Percentiles rank a stretch among this genome's conserved stretches.
Evolutionary conservation across 2,329 filamentous ascomycete genomes (phyloP).

Genomic region (Alternaria sp.): DNA sequence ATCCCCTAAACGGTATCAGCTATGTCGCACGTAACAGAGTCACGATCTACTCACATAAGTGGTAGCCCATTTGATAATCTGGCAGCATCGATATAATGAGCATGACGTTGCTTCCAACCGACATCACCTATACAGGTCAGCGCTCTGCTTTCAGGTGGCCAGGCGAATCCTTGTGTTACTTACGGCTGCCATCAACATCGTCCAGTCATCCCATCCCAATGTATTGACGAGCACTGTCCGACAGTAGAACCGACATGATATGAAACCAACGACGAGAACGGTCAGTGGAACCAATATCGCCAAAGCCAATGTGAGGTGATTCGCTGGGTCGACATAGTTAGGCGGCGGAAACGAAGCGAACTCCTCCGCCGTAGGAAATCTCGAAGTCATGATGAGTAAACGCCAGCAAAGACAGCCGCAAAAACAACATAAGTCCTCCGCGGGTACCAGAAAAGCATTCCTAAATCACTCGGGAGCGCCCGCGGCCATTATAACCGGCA

Average conservation of each 20-base stretch:
- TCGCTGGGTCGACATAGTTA: conserved; percentile 39
- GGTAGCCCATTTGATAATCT: conserved; percentile 37
- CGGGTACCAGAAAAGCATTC: conserved; percentile 3
- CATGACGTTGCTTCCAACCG: conserved; percentile 35
- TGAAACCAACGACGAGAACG: conserved; percentile 19
- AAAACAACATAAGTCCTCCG: neutral
- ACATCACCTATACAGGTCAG: conserved; percentile 14
- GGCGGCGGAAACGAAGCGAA: conserved; percentile 34
- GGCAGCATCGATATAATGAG: conserved; percentile 31
- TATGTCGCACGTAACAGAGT: no score
- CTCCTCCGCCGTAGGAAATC: conserved; percentile 33
- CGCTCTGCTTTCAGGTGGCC: no score
- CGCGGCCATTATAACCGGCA: conserved; percentile 12
- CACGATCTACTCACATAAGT: conserved; percentile 26
- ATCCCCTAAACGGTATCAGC: conserved; percentile 25
- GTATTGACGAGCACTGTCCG: conserved; percentile 31
- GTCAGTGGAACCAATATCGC: conserved; percentile 32
- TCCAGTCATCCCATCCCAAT: conserved; percentile 37
- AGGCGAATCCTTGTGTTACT: neutral
- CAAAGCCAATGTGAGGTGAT: conserved; percentile 28
- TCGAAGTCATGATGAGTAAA: conserved; percentile 27
- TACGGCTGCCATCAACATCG: conserved; percentile 36
- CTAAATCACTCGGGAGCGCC: conserved; percentile 5
- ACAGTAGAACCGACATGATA: conserved; percentile 32
- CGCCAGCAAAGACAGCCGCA: neutral